phyloP scores from a whole-genome alignment of 106 monocot species.

The Narthecium ossifragum region DNA sequence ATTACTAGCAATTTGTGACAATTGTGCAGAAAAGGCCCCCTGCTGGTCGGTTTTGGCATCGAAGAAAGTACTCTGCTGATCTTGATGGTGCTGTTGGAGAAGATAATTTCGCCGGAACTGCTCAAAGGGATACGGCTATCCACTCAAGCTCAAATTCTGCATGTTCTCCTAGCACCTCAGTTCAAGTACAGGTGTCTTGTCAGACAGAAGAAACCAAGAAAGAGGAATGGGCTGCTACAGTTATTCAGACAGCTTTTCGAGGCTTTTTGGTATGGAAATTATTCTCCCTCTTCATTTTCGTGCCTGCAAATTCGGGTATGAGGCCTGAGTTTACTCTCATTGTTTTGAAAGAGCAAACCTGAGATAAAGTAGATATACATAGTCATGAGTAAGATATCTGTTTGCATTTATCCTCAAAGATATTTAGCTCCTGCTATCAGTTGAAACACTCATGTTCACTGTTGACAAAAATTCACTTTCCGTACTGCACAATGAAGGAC shows the following conservation, averaged over 20 bases:
- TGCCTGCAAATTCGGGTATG: too few relatives aligned
- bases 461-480: too few relatives aligned
- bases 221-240: slow-evolving; percentile 68
- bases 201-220: slow-evolving; percentile 32
- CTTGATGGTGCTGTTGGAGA: slow-evolving; percentile 22
- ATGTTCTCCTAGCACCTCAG: slow-evolving; percentile 22
- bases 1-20: too few relatives aligned
- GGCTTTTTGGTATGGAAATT: slow-evolving; percentile 69
- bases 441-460: too few relatives aligned
- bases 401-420: too few relatives aligned
- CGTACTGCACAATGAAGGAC: too few relatives aligned
- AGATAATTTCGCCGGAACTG: slow-evolving; percentile 27
- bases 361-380: too few relatives aligned
- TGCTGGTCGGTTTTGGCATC: slow-evolving; percentile 20
- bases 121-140: slow-evolving; percentile 7
- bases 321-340: too few relatives aligned
- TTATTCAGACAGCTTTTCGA: slow-evolving; percentile 87
- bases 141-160: slow-evolving; percentile 32
- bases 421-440: too few relatives aligned
- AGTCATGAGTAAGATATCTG: too few relatives aligned
- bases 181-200: slow-evolving; percentile 27
- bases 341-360: too few relatives aligned
- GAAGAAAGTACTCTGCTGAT: slow-evolving; percentile 31
- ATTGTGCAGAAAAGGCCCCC: slow-evolving; percentile 30
- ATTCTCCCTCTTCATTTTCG: slow-evolving; percentile 1